These are phyloP conservation scores for Cydonia oblonga DNA, from an alignment of 331 rosid genomes.

Conservation along the genomic window DNA sequence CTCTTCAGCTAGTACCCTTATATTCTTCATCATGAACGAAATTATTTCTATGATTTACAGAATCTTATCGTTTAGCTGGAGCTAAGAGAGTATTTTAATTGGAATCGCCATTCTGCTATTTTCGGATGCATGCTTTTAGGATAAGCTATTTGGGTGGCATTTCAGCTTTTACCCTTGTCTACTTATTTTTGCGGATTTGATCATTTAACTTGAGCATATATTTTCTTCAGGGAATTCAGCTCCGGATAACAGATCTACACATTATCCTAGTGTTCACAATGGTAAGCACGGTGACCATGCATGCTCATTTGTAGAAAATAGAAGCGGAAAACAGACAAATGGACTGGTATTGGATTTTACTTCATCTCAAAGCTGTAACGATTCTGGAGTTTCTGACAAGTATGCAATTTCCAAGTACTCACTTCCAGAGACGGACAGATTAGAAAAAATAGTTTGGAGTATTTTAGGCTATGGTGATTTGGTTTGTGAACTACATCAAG, in stretches of 20 bases:
- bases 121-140: background rate
- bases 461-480: slow-evolving; percentile 37
- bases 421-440: slow-evolving; percentile 21
- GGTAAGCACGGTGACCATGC: slow-evolving; percentile 11
- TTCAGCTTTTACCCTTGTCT: background rate
- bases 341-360: slow-evolving; percentile 30
- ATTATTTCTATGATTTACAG: background rate
- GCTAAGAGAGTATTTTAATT: background rate
- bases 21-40: background rate
- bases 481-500: slow-evolving; percentile 36
- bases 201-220: background rate
- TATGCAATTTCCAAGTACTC: slow-evolving; percentile 18
- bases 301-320: slow-evolving; percentile 20
- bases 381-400: slow-evolving; percentile 19
- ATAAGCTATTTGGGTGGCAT: background rate
- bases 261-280: slow-evolving; percentile 13
- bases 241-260: slow-evolving; percentile 23
- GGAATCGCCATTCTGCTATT: background rate
- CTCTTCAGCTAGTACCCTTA: background rate
- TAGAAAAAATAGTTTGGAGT: slow-evolving; percentile 19
- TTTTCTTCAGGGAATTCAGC: slow-evolving; percentile 23
- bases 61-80: background rate
- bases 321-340: slow-evolving; percentile 19
- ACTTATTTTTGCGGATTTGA: background rate
- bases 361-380: slow-evolving; percentile 26